Evolutionary conservation across 2,329 filamentous ascomycete genomes (phyloP), one percentile per base, ranked within the genome.

Genomic region (Epichloe elymi): DNA sequence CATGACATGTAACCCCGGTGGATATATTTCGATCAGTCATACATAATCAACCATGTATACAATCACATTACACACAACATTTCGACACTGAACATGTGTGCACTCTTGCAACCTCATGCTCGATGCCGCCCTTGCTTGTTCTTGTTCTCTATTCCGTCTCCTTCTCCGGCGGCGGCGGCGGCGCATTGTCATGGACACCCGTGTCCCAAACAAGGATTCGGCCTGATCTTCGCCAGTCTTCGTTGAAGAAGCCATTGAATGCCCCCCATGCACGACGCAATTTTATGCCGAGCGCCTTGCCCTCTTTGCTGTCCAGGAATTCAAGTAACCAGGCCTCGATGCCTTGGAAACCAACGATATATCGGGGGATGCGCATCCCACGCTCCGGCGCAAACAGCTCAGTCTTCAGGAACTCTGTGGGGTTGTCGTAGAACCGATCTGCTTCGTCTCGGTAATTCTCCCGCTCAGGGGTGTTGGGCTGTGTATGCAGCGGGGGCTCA

Each of bases 361-460:
- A 83, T 14, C 77, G 67, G 23, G 79, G 79, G 48, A 76, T 58
- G 36, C 55, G 37, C 20, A 57, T 48, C 19, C 46, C 47, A 5
- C 54, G 56, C 23, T 52, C 53, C 0, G 59, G 51, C 3, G 50
- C 53, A 44, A 74, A 80, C 23, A 87, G 61, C 70, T 79, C 68
- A 43, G 64, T 57, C 52, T 67, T 57, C 33, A 90, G 62, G 60
- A 88, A 91, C 0, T 57, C 35, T 56, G 64, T 5, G 11, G 68
- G 64, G 20, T 83, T 79, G 54, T 85, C 77, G 67, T 95, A 97
- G 71, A 98, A 98, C 43, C 83, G 76, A 64, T 95, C 90, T 7
- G 89, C 90, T 71, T 98, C 91, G 64, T 96, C 90, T 15, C 85
- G 71, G 67, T 98, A 98, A 2, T 62, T 62, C 1, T 70, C 72